Conservation (phyloP, 768 basidiomycete genomes). For the Rhizopogon vinicolor region DNA sequence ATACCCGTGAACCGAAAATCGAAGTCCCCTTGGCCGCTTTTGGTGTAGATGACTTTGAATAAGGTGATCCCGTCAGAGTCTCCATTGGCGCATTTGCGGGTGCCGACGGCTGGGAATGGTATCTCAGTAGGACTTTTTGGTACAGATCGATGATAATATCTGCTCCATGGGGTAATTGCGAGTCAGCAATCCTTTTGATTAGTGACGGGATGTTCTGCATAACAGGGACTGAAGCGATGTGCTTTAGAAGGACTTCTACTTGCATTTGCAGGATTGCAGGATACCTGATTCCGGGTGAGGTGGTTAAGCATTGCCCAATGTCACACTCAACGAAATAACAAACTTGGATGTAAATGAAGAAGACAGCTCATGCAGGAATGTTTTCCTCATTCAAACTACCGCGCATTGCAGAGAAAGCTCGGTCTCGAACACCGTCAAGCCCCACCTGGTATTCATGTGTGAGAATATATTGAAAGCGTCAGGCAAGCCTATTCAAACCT, state of each 20-base stretch:
- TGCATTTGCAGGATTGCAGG: constrained; percentile 17
- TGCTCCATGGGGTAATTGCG: constrained; percentile 16
- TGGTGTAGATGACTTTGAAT: too few relatives aligned
- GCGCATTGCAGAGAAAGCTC: constrained; percentile 14
- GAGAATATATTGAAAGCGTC: too few relatives aligned
- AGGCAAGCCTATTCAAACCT: constrained; percentile 17
- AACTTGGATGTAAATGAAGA: constrained; percentile 16
- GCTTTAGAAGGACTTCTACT: constrained; percentile 14
- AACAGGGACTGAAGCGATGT: constrained; percentile 11
- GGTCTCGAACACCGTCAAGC: constrained; percentile 10
- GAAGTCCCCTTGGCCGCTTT: too few relatives aligned
- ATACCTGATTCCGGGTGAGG: constrained; percentile 1
- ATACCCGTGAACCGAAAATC: too few relatives aligned
- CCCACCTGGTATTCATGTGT: constrained; percentile 12
- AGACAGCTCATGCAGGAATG: constrained; percentile 17
- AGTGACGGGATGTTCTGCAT: constrained; percentile 9
- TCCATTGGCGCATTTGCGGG: not conserved
- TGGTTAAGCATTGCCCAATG: too few relatives aligned
- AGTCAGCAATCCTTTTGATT: constrained; percentile 10
- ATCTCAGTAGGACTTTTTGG: constrained; percentile 9
- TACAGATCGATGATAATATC: constrained; percentile 19
- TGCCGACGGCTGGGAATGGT: not conserved
- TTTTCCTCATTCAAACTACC: constrained; percentile 17
- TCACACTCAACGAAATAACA: not conserved
- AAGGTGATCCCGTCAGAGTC: too few relatives aligned